A percentile compares a stretch with the other conserved stretches of the same genome.
Evolutionary conservation across 371 early-diverging fungal genomes (phyloP).

Genomic region (Vairimorpha apis): DNA sequence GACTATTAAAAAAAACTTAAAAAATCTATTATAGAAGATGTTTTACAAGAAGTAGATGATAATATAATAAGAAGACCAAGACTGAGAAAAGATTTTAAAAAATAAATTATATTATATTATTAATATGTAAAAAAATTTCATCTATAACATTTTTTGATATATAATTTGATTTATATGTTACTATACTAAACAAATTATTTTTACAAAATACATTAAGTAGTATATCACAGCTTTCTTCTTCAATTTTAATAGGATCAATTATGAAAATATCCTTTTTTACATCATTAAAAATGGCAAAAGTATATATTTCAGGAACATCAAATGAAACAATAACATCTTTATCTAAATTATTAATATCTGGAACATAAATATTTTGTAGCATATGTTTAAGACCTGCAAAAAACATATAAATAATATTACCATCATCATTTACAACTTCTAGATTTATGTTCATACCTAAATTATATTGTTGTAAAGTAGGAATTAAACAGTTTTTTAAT

Average conservation of each 20-base stretch:
- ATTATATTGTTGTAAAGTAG: not conserved
- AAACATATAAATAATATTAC: constrained; percentile 22
- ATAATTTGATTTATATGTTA: not conserved
- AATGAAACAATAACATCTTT: not conserved
- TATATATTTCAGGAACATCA: not conserved
- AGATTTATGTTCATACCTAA: constrained; percentile 23
- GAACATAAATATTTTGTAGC: constrained; percentile 13
- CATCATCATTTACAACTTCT: constrained; percentile 23
- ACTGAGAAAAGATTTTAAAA: not conserved
- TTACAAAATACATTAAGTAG: not conserved
- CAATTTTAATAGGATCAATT: constrained; percentile 11
- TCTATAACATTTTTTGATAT: not conserved
- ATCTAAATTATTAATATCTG: constrained; percentile 17
- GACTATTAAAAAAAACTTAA: no score
- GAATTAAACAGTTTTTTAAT: not conserved
- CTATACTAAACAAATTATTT: not conserved
- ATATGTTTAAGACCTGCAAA: constrained; percentile 4
- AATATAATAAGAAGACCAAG: no score
- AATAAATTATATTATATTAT: not conserved
- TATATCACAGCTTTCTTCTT: constrained; percentile 8
- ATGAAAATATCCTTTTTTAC: no score
- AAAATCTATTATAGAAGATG: no score
- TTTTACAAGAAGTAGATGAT: no score
- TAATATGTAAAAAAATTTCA: not conserved
- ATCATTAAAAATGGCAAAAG: constrained; percentile 29